Conservation (phyloP, 768 basidiomycete species). For the Tephrocybe sp. region DNA sequence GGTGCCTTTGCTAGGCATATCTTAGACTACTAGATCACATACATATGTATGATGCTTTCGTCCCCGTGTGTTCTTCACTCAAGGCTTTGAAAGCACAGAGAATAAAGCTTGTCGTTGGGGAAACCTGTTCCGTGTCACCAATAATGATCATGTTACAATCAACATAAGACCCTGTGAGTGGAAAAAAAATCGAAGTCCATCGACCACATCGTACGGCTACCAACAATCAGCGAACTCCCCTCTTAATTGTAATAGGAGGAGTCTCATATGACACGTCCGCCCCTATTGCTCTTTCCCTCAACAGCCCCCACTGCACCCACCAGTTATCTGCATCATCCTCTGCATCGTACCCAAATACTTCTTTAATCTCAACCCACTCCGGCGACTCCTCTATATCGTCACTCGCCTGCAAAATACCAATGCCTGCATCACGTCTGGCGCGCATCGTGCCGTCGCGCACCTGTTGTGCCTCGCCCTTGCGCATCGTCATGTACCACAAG, state of each 20-base stretch:
- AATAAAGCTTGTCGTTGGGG: no score
- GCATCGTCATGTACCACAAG: slow-evolving; percentile 44
- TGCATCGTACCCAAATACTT: slow-evolving; percentile 53
- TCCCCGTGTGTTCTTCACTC: no score
- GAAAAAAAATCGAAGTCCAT: no score
- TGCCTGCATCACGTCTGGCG: slow-evolving; percentile 26
- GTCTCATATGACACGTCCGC: slow-evolving; percentile 3
- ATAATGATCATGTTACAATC: no score
- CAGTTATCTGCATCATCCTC: slow-evolving; percentile 61
- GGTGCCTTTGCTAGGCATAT: no score
- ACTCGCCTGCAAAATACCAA: slow-evolving; percentile 13
- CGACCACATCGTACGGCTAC: no score
- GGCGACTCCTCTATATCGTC: slow-evolving; percentile 13
- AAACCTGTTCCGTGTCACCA: no score
- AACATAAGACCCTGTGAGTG: no score
- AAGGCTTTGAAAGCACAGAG: no score
- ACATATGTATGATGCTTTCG: no score
- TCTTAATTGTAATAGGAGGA: slow-evolving; percentile 4
- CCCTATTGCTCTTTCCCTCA: slow-evolving; percentile 36
- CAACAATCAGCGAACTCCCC: no score
- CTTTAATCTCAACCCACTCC: slow-evolving; percentile 52
- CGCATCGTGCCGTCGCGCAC: slow-evolving; percentile 41
- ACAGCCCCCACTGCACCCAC: slow-evolving; percentile 56
- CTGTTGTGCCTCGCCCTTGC: slow-evolving; percentile 39
- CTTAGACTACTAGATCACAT: no score